Percentiles rank a stretch among this genome's conserved stretches.
phyloP scores from a whole-genome alignment of 2,329 filamentous ascomycete genomes.

The Colletotrichum incanum region DNA sequence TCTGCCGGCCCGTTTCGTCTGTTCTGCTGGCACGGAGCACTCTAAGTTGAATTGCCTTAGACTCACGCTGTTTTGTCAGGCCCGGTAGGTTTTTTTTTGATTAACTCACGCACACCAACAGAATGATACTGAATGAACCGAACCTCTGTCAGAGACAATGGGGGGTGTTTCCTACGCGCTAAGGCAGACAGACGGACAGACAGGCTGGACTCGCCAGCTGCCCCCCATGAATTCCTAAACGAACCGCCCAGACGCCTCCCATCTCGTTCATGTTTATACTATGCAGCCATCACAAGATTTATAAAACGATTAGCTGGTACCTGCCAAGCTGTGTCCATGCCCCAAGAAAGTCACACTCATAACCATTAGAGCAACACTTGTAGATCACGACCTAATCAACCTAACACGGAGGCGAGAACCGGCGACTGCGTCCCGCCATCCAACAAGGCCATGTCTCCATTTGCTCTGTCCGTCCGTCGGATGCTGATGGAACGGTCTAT shows the following conservation, averaged over 20 bases:
- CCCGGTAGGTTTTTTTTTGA: neutral
- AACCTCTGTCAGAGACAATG: neutral
- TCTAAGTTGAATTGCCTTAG: neutral
- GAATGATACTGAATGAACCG: neutral
- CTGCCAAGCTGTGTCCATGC: slow-evolving; percentile 26
- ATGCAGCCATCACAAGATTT: slow-evolving; percentile 27
- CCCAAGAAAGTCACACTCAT: slow-evolving; percentile 2
- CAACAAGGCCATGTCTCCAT: neutral
- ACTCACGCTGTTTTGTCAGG: neutral
- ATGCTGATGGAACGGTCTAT: slow-evolving; percentile 20
- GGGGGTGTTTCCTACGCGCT: slow-evolving; percentile 18
- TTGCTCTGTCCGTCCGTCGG: slow-evolving; percentile 9
- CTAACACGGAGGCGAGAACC: slow-evolving; percentile 20
- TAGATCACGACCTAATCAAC: neutral
- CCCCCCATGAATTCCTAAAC: neutral
- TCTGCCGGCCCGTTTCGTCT: slow-evolving; percentile 19
- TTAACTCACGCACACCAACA: neutral
- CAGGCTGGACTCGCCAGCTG: neutral
- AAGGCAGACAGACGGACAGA: slow-evolving; percentile 2
- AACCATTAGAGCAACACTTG: neutral
- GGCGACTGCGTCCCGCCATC: neutral
- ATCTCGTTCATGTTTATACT: slow-evolving; percentile 25
- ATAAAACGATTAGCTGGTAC: slow-evolving; percentile 6
- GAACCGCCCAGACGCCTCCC: neutral
- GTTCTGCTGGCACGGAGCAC: neutral